Conservation (phyloP, 2,329 filamentous ascomycete genomes). For the Aspergillus tamarii region DNA sequence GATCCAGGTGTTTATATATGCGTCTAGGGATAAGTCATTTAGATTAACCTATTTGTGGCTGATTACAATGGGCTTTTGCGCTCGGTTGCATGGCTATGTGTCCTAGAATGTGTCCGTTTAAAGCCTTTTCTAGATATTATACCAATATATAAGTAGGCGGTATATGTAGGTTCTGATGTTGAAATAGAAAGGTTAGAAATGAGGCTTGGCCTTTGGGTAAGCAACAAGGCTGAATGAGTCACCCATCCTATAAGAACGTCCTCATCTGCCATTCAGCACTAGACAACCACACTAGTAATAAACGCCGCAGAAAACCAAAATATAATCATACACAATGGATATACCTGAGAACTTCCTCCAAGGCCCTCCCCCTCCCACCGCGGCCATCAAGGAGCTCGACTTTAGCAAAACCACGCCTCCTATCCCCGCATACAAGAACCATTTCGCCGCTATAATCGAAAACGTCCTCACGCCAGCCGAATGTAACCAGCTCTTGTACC, state of each 20-base stretch:
- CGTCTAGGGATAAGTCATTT: no score
- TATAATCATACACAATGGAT: background rate
- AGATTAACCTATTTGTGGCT: no score
- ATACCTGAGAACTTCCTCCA: background rate
- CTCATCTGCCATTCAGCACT: background rate
- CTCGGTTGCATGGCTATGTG: no score
- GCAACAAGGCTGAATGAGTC: background rate
- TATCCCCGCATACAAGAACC: slow-evolving; percentile 15
- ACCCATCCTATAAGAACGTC: background rate
- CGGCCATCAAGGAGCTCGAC: slow-evolving; percentile 11
- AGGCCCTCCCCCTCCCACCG: background rate
- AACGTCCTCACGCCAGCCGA: slow-evolving; percentile 13
- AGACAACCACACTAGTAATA: no score
- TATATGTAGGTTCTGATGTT: no score
- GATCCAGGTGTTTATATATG: no score
- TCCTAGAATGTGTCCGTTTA: no score
- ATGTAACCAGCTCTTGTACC: slow-evolving; percentile 50
- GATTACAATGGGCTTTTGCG: no score
- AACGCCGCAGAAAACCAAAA: background rate
- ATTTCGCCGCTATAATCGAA: slow-evolving; percentile 18
- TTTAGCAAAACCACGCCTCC: slow-evolving; percentile 17
- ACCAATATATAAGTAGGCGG: no score
- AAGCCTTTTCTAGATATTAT: no score
- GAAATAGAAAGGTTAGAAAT: no score
- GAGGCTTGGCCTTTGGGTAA: no score